Conservation (phyloP, 2,329 filamentous ascomycete genomes). For the Fonsecaea multimorphosa region DNA sequence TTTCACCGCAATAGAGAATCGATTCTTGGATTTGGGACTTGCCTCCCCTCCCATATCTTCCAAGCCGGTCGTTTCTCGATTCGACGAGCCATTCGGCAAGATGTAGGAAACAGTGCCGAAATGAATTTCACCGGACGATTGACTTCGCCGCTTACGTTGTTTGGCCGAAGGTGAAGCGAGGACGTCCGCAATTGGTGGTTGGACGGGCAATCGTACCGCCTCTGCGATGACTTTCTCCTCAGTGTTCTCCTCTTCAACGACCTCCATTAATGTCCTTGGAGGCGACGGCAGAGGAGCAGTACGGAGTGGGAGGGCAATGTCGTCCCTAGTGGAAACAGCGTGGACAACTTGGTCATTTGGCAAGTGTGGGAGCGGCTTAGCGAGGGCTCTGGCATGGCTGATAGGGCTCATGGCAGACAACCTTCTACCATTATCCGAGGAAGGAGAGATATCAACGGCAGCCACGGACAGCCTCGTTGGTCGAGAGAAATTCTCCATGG, state of each 20-base stretch:
- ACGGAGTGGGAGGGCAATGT: constrained; percentile 34
- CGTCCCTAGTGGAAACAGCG: constrained; percentile 38
- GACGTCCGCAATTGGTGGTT: background rate
- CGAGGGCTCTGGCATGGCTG: constrained; percentile 19
- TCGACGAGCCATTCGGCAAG: constrained; percentile 2
- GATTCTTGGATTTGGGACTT: constrained; percentile 16
- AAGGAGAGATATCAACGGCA: constrained; percentile 24
- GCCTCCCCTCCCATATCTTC: background rate
- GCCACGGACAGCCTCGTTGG: constrained; percentile 34
- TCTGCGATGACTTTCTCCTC: background rate
- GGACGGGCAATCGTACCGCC: background rate
- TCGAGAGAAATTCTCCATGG: constrained; percentile 60
- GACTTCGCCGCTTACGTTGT: constrained; percentile 28
- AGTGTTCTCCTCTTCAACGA: constrained; percentile 23
- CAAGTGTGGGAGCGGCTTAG: constrained; percentile 33
- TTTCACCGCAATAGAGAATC: constrained; percentile 32
- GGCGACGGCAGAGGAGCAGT: constrained; percentile 34
- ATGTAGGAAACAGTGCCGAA: constrained; percentile 22
- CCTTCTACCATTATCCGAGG: constrained; percentile 8
- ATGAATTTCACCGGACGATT: constrained; percentile 33
- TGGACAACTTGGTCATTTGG: constrained; percentile 34
- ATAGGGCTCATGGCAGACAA: constrained; percentile 26
- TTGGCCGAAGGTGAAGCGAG: background rate
- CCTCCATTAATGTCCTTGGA: constrained; percentile 27
- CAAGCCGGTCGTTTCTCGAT: background rate